A percentile compares a stretch with the other conserved stretches of the same genome.
phyloP scores from a whole-genome alignment of 768 basidiomycete species.

The Grammothele lineata region DNA sequence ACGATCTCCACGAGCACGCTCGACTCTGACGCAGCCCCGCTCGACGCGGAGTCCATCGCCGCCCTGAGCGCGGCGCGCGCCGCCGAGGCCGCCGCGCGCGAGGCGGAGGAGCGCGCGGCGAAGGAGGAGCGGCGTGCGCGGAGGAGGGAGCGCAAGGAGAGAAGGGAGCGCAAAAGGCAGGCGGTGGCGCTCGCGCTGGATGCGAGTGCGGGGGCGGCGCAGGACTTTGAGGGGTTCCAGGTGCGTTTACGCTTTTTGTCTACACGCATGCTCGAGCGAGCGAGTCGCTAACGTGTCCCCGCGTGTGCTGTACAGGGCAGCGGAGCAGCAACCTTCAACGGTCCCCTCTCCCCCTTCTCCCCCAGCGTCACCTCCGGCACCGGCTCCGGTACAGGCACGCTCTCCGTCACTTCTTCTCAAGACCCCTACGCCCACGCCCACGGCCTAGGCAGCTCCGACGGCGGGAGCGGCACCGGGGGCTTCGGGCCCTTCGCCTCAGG shows the following conservation, averaged over 20 bases:
- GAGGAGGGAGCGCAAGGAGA: constrained; percentile 39
- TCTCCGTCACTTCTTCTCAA: constrained; percentile 20
- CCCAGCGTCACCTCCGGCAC: constrained; percentile 14
- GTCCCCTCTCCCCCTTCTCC: constrained; percentile 3
- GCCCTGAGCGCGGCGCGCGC: constrained; percentile 42
- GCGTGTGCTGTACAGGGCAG: constrained; percentile 25
- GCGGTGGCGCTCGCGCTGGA: constrained; percentile 35
- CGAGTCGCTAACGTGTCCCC: too few species aligned
- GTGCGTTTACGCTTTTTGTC: constrained; percentile 35
- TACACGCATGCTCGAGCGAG: too few species aligned
- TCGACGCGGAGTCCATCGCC: constrained; percentile 55
- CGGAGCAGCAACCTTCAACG: constrained; percentile 11
- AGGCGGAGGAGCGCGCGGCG: constrained; percentile 36
- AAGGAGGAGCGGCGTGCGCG: constrained; percentile 46
- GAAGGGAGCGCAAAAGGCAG: constrained; percentile 39
- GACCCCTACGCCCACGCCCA: too few species aligned
- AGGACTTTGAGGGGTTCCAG: constrained; percentile 64
- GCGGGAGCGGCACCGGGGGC: background rate
- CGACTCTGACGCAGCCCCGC: constrained; percentile 67
- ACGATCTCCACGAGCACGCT: constrained; percentile 41
- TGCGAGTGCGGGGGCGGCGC: constrained; percentile 20
- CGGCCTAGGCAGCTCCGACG: too few species aligned
- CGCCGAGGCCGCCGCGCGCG: constrained; percentile 30
- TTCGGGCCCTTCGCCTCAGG: constrained; percentile 27
- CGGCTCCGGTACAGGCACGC: constrained; percentile 14